Evolutionary conservation across 1,284 basidiomycete genomes (phyloP).

Genomic region (Hypsizygus ulmarius): DNA sequence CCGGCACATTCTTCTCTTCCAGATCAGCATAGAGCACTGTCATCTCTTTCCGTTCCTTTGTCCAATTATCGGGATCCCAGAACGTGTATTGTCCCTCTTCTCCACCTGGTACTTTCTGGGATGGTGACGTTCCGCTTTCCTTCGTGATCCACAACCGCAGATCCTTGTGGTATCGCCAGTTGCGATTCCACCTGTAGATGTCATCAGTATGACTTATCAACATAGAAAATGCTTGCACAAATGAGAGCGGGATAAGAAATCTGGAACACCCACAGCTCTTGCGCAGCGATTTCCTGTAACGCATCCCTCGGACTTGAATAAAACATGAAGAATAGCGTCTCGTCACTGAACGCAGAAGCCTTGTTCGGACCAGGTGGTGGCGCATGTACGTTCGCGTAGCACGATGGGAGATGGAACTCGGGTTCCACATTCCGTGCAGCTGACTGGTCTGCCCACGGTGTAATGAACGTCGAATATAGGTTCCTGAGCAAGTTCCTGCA

Average conservation of each 20-base stretch:
- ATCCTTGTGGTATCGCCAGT: slow-evolving; percentile 98
- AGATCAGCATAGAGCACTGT: slow-evolving; percentile 82
- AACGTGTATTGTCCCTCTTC: slow-evolving; percentile 90
- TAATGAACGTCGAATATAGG: slow-evolving; percentile 92
- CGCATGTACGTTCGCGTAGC: slow-evolving; percentile 89
- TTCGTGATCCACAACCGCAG: slow-evolving; percentile 95
- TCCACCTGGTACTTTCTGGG: slow-evolving; percentile 85
- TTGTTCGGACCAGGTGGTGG: slow-evolving; percentile 88
- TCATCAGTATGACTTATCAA: slow-evolving; percentile 2
- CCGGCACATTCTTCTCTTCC: slow-evolving; percentile 78
- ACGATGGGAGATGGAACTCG: slow-evolving; percentile 88
- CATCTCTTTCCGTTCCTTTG: slow-evolving; percentile 84
- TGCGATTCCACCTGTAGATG: slow-evolving; percentile 78
- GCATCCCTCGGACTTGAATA: slow-evolving; percentile 93
- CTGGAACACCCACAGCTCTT: slow-evolving; percentile 76
- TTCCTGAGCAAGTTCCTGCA: slow-evolving; percentile 46
- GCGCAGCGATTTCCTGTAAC: slow-evolving; percentile 92
- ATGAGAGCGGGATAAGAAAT: slow-evolving; percentile 10
- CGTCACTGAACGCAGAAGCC: slow-evolving; percentile 89
- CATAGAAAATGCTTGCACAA: neutral
- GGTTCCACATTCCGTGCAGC: slow-evolving; percentile 84
- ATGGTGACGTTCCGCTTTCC: slow-evolving; percentile 79
- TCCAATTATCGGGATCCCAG: slow-evolving; percentile 91
- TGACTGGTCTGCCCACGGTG: slow-evolving; percentile 92
- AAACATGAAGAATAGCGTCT: slow-evolving; percentile 99